A percentile compares a stretch with the other conserved stretches of the same genome.
Evolutionary conservation across 345 rosid genomes (phyloP).

Genomic region (Lepidium sativum): DNA sequence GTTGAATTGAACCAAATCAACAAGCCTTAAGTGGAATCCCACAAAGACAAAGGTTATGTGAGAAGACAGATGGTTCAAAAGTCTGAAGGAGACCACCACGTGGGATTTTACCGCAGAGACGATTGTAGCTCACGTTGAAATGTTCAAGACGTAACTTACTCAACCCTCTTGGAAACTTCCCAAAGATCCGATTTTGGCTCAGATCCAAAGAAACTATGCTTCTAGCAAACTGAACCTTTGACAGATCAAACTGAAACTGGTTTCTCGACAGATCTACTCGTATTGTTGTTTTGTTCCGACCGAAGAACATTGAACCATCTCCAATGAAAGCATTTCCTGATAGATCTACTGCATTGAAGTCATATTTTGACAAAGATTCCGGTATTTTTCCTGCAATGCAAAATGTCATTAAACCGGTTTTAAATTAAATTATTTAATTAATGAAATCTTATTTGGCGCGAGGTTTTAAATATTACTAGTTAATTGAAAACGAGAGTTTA

Average conservation of each 20-base stretch:
- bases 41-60: conserved; percentile 73
- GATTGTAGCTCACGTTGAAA: conserved; percentile 64
- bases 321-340: conserved; percentile 50
- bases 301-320: conserved; percentile 65
- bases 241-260: conserved; percentile 48
- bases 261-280: conserved; percentile 51
- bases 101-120: conserved; percentile 63
- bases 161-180: conserved; percentile 44
- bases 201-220: conserved; percentile 41
- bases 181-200: conserved; percentile 57
- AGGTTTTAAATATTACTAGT: neutral
- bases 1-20: conserved; percentile 16
- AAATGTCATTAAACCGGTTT: neutral
- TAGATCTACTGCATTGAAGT: conserved; percentile 41
- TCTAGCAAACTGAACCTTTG: conserved; percentile 41
- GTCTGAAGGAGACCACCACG: conserved; percentile 60
- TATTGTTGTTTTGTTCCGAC: conserved; percentile 43
- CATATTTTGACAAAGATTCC: conserved; percentile 39
- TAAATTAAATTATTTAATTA: no score
- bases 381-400: conserved; percentile 38
- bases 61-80: conserved; percentile 35
- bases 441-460: neutral
- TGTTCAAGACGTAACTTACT: conserved; percentile 26
- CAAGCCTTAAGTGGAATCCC: conserved; percentile 57
- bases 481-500: neutral